Conservation (phyloP, 2,329 filamentous ascomycete genomes). For the Daldinia eschscholtzii region DNA sequence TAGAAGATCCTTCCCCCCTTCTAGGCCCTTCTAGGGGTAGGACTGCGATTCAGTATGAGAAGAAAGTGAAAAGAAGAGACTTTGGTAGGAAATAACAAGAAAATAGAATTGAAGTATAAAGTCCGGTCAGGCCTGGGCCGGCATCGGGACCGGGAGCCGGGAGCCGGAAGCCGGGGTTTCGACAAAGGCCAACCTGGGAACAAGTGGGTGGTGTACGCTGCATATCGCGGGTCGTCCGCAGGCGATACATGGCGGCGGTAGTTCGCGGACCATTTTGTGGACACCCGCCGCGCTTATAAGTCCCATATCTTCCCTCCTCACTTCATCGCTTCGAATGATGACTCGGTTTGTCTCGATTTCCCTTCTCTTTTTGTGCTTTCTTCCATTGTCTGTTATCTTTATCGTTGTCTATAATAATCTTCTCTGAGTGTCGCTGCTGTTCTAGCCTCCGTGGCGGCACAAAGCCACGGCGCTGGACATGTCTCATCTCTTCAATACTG, state of each 20-base stretch:
- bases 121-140: background rate
- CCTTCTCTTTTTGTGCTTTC: background rate
- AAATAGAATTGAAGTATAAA: slow-evolving; percentile 18
- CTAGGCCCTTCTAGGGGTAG: slow-evolving; percentile 4
- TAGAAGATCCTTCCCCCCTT: background rate
- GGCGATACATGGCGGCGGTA: slow-evolving; percentile 15
- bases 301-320: slow-evolving; percentile 4
- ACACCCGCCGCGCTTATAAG: slow-evolving; percentile 26
- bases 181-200: background rate
- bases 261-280: slow-evolving; percentile 37
- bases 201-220: background rate
- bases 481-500: slow-evolving; percentile 3
- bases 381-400: slow-evolving; percentile 22
- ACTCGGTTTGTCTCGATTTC: background rate
- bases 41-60: background rate
- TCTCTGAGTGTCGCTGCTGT: slow-evolving; percentile 10
- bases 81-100: slow-evolving; percentile 18
- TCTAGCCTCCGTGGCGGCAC: slow-evolving; percentile 22
- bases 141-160: slow-evolving; percentile 19
- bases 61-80: slow-evolving; percentile 14
- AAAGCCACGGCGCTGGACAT: slow-evolving; percentile 16
- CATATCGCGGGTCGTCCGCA: slow-evolving; percentile 16
- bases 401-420: slow-evolving; percentile 6
- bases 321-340: slow-evolving; percentile 4
- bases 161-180: slow-evolving; percentile 11